Evolutionary conservation across 2,329 filamentous ascomycete species (phyloP).

Genomic region (Microcera coccophila): DNA sequence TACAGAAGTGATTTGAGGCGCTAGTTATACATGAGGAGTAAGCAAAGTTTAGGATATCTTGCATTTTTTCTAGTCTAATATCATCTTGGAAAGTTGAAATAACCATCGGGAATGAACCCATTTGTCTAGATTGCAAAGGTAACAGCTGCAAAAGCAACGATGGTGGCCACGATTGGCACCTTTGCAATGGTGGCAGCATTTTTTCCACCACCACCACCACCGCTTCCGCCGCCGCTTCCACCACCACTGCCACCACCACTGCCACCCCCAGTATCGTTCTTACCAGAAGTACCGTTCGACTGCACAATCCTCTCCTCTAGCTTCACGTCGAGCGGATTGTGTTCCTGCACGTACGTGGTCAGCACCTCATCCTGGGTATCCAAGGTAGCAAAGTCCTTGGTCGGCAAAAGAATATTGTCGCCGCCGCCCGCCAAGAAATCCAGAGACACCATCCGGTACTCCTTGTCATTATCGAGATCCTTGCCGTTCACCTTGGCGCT

Average conservation of each 20-base stretch:
- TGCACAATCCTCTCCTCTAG: conserved; percentile 41
- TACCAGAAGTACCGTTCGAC: conserved; percentile 3
- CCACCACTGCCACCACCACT: conserved; percentile 4
- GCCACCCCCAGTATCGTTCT: not conserved
- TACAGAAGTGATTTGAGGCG: too few relatives aligned
- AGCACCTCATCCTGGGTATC: conserved; percentile 54
- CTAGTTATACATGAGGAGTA: too few relatives aligned
- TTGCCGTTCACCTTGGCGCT: conserved; percentile 48
- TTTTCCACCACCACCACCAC: not conserved
- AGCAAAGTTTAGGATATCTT: too few relatives aligned
- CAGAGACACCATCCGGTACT: conserved; percentile 58
- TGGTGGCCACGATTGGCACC: conserved; percentile 9
- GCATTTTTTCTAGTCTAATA: not conserved
- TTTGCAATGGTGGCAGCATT: conserved; percentile 11
- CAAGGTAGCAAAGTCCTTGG: conserved; percentile 40
- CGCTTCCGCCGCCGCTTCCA: conserved; percentile 1
- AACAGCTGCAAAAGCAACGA: conserved; percentile 11
- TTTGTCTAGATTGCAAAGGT: conserved; percentile 18
- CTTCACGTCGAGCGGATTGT: conserved; percentile 47
- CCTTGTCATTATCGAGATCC: conserved; percentile 40
- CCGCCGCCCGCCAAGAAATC: conserved; percentile 61
- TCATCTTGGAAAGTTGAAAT: too few relatives aligned
- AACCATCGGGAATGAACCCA: too few relatives aligned
- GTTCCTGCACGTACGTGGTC: conserved; percentile 44
- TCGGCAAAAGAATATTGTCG: conserved; percentile 54